Conservation (phyloP, 371 early-diverging fungal species). For the Mucor velutinosus region DNA sequence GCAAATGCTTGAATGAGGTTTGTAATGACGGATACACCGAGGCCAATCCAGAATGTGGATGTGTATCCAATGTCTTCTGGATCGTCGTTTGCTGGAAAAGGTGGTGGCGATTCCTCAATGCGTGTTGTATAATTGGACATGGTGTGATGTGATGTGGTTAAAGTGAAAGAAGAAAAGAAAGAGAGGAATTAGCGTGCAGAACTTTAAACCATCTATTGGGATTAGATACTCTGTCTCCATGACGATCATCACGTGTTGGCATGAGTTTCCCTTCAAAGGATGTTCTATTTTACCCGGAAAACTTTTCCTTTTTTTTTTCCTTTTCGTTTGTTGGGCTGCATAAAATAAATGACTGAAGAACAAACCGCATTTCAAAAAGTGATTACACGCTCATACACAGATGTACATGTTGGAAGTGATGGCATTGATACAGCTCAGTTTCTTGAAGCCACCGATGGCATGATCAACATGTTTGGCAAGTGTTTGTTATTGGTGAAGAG, state of each 20-base stretch:
- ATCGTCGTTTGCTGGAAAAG: background rate
- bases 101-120: background rate
- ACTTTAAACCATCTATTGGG: no score
- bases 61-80: constrained; percentile 8
- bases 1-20: constrained; percentile 62
- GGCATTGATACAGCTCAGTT: constrained; percentile 84
- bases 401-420: constrained; percentile 62
- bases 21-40: constrained; percentile 43
- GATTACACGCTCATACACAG: constrained; percentile 65
- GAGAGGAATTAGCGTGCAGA: background rate
- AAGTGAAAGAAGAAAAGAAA: background rate
- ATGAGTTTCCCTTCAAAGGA: background rate
- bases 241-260: constrained; percentile 1
- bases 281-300: constrained; percentile 1
- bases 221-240: background rate
- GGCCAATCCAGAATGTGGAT: constrained; percentile 42
- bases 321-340: background rate
- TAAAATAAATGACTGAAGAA: background rate
- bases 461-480: constrained; percentile 84
- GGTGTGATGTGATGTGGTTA: background rate
- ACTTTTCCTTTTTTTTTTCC: background rate
- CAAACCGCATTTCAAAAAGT: constrained; percentile 17
- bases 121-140: background rate
- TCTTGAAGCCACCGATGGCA: constrained; percentile 85
- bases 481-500: background rate